These are phyloP conservation scores for Heliosperma pusillum DNA, from an alignment of 148 eudicot species.

Conservation along the genomic window DNA sequence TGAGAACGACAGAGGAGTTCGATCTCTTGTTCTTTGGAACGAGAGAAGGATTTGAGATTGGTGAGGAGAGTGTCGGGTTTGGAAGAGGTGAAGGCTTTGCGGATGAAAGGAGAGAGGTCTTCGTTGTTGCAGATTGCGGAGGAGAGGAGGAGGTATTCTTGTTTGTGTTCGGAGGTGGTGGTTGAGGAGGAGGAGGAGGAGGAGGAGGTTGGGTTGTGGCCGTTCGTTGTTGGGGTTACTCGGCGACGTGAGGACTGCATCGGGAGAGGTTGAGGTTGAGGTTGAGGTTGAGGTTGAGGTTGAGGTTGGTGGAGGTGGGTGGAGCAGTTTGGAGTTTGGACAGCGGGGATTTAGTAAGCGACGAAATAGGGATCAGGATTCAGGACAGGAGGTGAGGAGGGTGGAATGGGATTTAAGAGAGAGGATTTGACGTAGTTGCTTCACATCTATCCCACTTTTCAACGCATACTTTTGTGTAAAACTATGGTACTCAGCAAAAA, in stretches of 20 bases:
- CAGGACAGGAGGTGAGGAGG: background rate
- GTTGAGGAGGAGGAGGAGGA: slow-evolving; percentile 18
- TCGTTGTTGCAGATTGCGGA: slow-evolving; percentile 89
- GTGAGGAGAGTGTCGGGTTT: slow-evolving; percentile 74
- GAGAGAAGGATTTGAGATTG: slow-evolving; percentile 62
- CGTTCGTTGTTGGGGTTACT: slow-evolving; percentile 31
- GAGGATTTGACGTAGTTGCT: background rate
- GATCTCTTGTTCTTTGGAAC: slow-evolving; percentile 76
- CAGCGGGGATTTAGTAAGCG: slow-evolving; percentile 17
- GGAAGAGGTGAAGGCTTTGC: slow-evolving; percentile 69
- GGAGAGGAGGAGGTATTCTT: slow-evolving; percentile 75
- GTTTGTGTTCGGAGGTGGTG: slow-evolving; percentile 52
- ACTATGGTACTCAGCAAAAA: too few species aligned
- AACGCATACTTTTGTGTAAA: too few species aligned
- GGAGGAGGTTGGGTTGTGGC: slow-evolving; percentile 13
- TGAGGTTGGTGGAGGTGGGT: slow-evolving; percentile 17
- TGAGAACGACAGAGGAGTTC: slow-evolving; percentile 82
- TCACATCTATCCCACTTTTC: too few species aligned
- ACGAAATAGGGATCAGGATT: background rate
- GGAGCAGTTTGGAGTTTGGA: slow-evolving; percentile 11
- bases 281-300: background rate
- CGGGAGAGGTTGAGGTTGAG: background rate
- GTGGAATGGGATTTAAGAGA: background rate
- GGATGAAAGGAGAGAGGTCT: slow-evolving; percentile 76
- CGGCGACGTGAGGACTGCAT: slow-evolving; percentile 66